Percentiles rank a stretch among this genome's conserved stretches.
phyloP scores from a whole-genome alignment of 352 stramenopile genomes.

The Pythium grandisporangium region DNA sequence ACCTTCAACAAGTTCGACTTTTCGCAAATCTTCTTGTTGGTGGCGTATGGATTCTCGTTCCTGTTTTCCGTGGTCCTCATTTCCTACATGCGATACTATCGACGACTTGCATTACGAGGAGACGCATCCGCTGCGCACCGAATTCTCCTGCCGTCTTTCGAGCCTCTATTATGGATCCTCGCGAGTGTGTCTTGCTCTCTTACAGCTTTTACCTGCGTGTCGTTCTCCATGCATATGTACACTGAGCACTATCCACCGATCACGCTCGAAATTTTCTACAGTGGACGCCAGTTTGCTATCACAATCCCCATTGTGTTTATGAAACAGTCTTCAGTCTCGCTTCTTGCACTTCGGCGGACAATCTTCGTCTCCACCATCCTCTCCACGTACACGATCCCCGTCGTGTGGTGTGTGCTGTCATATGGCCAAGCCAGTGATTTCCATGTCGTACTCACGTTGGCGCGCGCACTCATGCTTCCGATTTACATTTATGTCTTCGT shows the following conservation, averaged over 20 bases:
- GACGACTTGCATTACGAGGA: slow-evolving; percentile 34
- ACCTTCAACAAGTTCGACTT: too few relatives aligned
- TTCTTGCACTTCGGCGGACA: slow-evolving; percentile 28
- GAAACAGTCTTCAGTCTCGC: slow-evolving; percentile 44
- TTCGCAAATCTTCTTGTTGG: neutral
- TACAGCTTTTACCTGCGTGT: slow-evolving; percentile 14
- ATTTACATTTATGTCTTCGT: slow-evolving; percentile 40
- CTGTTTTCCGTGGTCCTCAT: slow-evolving; percentile 18
- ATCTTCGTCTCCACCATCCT: slow-evolving; percentile 31
- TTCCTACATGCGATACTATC: slow-evolving; percentile 46
- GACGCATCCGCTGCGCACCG: slow-evolving; percentile 38
- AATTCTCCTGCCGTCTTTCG: slow-evolving; percentile 62
- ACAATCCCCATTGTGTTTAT: slow-evolving; percentile 57
- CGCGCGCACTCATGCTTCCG: slow-evolving; percentile 22
- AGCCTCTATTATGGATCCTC: slow-evolving; percentile 58
- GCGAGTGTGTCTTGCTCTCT: slow-evolving; percentile 11
- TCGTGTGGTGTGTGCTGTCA: slow-evolving; percentile 22
- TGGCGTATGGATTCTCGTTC: neutral
- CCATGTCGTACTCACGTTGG: slow-evolving; percentile 23
- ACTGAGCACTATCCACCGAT: slow-evolving; percentile 12
- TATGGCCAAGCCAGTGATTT: slow-evolving; percentile 8
- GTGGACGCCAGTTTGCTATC: slow-evolving; percentile 51
- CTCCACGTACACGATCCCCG: slow-evolving; percentile 44
- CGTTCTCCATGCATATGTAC: slow-evolving; percentile 18
- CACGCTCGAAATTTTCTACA: slow-evolving; percentile 33